These are phyloP conservation scores for Hibiscus trionum DNA, from an alignment of 345 rosid genomes.

Conservation along the genomic window DNA sequence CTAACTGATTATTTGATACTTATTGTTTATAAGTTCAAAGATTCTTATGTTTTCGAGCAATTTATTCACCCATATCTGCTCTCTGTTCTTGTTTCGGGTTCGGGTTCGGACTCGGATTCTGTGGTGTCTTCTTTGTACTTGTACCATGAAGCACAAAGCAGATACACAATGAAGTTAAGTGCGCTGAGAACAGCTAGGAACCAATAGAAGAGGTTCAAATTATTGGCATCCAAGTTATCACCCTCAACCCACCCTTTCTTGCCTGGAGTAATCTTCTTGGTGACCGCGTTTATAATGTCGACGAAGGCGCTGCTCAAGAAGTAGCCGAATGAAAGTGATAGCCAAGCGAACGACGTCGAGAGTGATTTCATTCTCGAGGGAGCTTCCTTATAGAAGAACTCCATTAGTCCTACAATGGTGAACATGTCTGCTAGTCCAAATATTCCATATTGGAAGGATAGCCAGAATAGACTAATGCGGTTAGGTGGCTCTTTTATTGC, in stretches of 20 bases:
- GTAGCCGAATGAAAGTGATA: conserved; percentile 32
- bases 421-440: conserved; percentile 48
- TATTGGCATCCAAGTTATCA: conserved; percentile 19
- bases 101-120: neutral
- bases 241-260: conserved; percentile 38
- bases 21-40: neutral
- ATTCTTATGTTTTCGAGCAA: neutral
- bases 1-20: too few relatives aligned
- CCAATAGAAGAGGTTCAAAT: conserved; percentile 40
- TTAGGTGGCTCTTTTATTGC: neutral
- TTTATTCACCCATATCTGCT: neutral
- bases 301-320: conserved; percentile 32
- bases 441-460: conserved; percentile 31
- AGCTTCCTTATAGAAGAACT: conserved; percentile 42
- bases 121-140: conserved; percentile 26
- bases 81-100: neutral
- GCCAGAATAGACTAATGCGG: conserved; percentile 32
- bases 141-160: conserved; percentile 37
- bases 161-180: conserved; percentile 27
- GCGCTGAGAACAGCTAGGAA: conserved; percentile 33
- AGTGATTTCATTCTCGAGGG: conserved; percentile 38
- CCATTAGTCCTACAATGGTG: conserved; percentile 36
- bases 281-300: conserved; percentile 23
- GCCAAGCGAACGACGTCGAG: conserved; percentile 33
- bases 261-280: conserved; percentile 26